Base-by-base conservation (phyloP, 805 yeast genomes). In the Lipomyces mesembrius region DNA sequence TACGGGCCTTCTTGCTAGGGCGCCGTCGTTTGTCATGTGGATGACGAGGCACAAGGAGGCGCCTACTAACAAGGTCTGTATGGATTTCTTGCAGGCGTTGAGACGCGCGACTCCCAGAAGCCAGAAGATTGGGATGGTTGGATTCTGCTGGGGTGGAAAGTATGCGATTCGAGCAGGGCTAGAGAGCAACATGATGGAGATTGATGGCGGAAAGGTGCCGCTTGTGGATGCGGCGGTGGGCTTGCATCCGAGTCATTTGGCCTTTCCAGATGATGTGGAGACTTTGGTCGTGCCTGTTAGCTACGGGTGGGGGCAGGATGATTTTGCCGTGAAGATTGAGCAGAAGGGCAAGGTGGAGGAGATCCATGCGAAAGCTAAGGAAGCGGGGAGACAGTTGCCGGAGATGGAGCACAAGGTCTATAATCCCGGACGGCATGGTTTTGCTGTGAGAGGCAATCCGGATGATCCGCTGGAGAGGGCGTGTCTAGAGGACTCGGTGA, bases 61-160 rank as follows among this genome's bases (percentile, higher is more conserved):
- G 34, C 56, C 20, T 52, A 52, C 56, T 2, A 52, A 14, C 27
- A 52, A 52, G 56, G 56, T 52, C 56, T 52, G 56, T 52, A 52
- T 14, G 56, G 56, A 52, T 52, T 52, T 52, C 56, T 52, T 52
- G 56, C 34, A 25, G 56, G 56, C 56, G 56, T 52, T 52, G 56
- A 52, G 56, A 52, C 56, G 56, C 56, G 56, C 56, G 25, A 52
- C 56, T 52, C 56, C 56, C 56, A 52, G 25, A 27, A 52, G 34
- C 56, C 56, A 52, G 56, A 52, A 8, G 56, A 52, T 52, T 52
- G 56, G 56, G 34, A 52, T 52, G 6, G 6, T n/a, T 59, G 72
- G 72, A 4, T 59, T 64, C 29, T 69, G 72, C 64, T 69, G 72
- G 72, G 72, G 72, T 22, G 71, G 65, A 14, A 69, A 64, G 57